Conservation (phyloP, 768 basidiomycete genomes). For the Phanerochaete sordida region DNA sequence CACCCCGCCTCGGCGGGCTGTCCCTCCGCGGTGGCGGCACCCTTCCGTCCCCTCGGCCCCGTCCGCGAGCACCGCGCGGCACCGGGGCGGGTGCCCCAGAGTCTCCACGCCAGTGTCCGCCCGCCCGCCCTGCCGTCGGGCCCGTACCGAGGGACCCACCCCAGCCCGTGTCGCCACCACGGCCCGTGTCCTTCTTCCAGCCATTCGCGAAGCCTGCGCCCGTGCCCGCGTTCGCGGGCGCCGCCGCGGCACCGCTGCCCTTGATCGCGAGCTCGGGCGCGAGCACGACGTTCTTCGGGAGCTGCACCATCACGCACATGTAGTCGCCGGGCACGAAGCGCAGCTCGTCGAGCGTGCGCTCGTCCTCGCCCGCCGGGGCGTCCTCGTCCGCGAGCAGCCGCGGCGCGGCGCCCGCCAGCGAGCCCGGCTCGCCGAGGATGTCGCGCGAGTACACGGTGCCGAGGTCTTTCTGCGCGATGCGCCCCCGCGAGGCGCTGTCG, state of each 20-base stretch:
- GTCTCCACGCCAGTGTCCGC: conserved; percentile 73
- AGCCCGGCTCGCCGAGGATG: conserved; percentile 76
- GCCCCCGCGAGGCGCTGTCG: conserved; percentile 67
- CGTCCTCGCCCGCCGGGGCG: conserved; percentile 23
- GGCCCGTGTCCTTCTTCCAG: conserved; percentile 30
- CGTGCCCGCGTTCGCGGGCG: conserved; percentile 33
- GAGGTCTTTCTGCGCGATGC: conserved; percentile 73
- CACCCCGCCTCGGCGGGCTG: conserved; percentile 25
- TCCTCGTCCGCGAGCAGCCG: conserved; percentile 55
- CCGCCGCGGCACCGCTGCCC: conserved; percentile 39
- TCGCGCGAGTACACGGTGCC: conserved; percentile 82
- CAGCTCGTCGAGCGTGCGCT: conserved; percentile 75
- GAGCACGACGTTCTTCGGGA: conserved; percentile 59
- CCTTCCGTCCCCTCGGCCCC: conserved; percentile 42
- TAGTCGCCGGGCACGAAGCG: conserved; percentile 81
- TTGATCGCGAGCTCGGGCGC: conserved; percentile 52
- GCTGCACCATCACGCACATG: conserved; percentile 66
- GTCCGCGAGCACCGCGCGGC: conserved; percentile 39
- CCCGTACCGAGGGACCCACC: conserved; percentile 33
- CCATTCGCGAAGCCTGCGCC: conserved; percentile 28
- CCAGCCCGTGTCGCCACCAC: conserved; percentile 46
- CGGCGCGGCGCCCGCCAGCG: conserved; percentile 52
- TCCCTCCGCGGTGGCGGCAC: conserved; percentile 29
- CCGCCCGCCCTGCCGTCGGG: conserved; percentile 45
- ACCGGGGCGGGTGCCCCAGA: conserved; percentile 47